Base-by-base conservation (phyloP, 2,329 filamentous ascomycete genomes). In the Peltaster fructicola region DNA sequence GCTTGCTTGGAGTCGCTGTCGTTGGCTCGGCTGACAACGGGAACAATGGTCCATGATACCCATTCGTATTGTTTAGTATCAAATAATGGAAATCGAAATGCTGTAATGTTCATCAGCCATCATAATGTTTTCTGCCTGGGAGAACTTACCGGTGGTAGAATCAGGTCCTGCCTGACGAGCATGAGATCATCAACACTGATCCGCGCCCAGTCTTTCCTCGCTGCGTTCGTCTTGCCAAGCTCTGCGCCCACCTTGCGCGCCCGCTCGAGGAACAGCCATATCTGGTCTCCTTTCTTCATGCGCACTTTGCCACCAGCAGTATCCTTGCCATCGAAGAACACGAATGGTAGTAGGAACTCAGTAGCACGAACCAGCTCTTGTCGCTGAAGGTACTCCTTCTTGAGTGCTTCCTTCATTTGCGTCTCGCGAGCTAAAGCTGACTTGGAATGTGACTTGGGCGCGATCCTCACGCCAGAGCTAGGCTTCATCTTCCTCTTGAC, bases 1-100 rank as follows among this genome's bases (percentile, higher is more conserved):
- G n/a, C n/a, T n/a, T n/a, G n/a, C n/a, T n/a, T n/a, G 48, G 48
- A n/a, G 56, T 60, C 1, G 51, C 48, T 17, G 49, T 37, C 1
- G 57, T 61, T 2, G 55, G 50, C 20, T 61, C 52, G 13, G 57
- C 48, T 16, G 67, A 66, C 49, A 84, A 92, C 42, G 80, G 65
- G 49, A 98, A 95, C 7, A 98, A 57, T 5, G 58, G 59, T 25
- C 77, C 74, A 17, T 70, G 69, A n/a, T 78, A 73, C 2, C 77
- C 79, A 2, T 68, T 51, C 14, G 70, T 77, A 43, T 75, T 80
- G 50, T 95, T 93, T 50, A 91, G 75, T 47, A 93, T 72, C 54
- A 98, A 95, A 54, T 85, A 88, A 50, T 95, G 88, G 48, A 98
- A 82, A 37, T 95, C 85, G 47, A 90, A 93, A 52, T 98, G 88